These are phyloP conservation scores for Nissolia schottii DNA, from an alignment of 306 rosid species.

Conservation along the genomic window DNA sequence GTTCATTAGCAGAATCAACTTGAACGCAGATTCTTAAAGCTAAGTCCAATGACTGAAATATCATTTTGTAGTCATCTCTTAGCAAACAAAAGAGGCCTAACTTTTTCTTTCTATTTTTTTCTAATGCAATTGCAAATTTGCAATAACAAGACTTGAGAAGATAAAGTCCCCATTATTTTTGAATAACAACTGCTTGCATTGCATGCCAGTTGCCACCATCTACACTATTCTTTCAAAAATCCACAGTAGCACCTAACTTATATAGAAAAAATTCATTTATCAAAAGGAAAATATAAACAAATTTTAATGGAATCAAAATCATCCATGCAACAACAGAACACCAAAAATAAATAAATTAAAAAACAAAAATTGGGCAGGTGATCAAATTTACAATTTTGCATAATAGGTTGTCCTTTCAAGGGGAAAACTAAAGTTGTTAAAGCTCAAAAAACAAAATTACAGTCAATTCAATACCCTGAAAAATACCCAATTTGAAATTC, in stretches of 20 bases:
- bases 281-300: neutral
- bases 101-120: too few relatives aligned
- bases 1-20: neutral
- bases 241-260: neutral
- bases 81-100: neutral
- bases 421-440: neutral
- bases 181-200: neutral
- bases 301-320: neutral
- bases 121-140: neutral
- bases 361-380: neutral
- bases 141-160: neutral
- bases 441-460: neutral
- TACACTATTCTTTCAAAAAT: neutral
- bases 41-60: neutral
- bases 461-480: neutral
- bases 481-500: neutral
- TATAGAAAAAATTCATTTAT: neutral
- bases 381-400: slow-evolving; percentile 5
- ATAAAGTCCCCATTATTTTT: neutral
- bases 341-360: neutral
- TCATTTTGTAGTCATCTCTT: neutral
- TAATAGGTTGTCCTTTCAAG: neutral
- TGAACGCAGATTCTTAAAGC: neutral
- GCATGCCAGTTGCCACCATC: neutral
- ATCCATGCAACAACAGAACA: neutral